Evolutionary conservation across 2,329 filamentous ascomycete genomes (phyloP), one percentile per base, ranked within the genome.

Genomic region (Epichloe gansuensis): DNA sequence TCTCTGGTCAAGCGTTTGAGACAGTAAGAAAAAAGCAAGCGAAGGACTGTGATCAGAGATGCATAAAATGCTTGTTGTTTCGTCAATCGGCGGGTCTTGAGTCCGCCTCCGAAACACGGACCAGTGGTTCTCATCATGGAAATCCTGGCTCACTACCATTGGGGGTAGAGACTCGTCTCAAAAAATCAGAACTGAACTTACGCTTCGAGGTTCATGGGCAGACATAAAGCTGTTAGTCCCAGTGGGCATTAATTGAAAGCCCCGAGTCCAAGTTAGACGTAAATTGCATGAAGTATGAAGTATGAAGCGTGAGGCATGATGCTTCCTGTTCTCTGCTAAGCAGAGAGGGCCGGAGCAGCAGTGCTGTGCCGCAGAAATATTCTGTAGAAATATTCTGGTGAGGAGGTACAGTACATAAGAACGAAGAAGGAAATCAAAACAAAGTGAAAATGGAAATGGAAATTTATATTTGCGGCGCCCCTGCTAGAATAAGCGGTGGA

Each of bases 31-130:
- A 6, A 49, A 6, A 25, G 15, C 31, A 11, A 11, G 47, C 2
- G 25, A 51, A 13, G 41, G 40, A 50, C 51, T 35, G 25, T 38
- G 34, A 45, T 89, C 85, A 90, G 86, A 87, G 77, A 69, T 87
- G 84, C 85, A 84, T 79, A 75, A 64, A 64, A 65, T 83, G 76
- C 82, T 84, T 79, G 78, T 76, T 75, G 71, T 72, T 75, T 87
- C 87, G 78, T 88, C 87, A 85, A 79, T 68, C 74, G 72, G 81
- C 83, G 85, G 87, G 85, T 90, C 86, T 91, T 91, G 87, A 89
- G 79, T 81, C 85, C 83, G 82, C 84, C 68, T 91, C 85, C 80
- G 87, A 82, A 91, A 93, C 87, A 91, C 86, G 87, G 87, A 91
- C 87, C 85, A 90, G 90, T 83, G 76, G 76, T 78, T 85, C 77